Evolutionary conservation across 108 stramenopile species (phyloP).

Genomic region (Discostella stelligeroides): DNA sequence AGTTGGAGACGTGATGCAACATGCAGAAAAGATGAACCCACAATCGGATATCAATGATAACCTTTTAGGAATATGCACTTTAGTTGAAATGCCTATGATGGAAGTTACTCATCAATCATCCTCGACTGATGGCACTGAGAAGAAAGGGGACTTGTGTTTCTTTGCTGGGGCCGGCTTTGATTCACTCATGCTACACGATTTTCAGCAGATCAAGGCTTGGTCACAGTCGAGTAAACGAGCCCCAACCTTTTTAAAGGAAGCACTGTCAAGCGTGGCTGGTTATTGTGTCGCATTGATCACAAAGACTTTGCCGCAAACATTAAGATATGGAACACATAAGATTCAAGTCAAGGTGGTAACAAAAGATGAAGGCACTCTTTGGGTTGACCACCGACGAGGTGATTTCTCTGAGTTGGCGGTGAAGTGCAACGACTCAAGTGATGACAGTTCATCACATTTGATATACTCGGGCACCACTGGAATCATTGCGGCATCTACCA

Average conservation of each 20-base stretch:
- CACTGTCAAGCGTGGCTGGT: conserved; percentile 57
- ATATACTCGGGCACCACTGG: conserved; percentile 66
- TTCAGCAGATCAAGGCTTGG: conserved; percentile 64
- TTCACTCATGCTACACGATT: conserved; percentile 71
- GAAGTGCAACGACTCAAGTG: neutral
- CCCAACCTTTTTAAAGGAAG: conserved; percentile 36
- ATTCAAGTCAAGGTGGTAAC: conserved; percentile 57
- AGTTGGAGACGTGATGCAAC: conserved; percentile 14
- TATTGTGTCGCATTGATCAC: conserved; percentile 68
- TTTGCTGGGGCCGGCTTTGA: conserved; percentile 80
- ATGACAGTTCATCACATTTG: conserved; percentile 5
- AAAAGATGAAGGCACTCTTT: conserved; percentile 48
- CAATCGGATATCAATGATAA: neutral
- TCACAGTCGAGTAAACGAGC: conserved; percentile 14
- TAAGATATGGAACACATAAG: conserved; percentile 46
- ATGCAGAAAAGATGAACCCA: neutral
- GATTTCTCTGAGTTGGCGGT: conserved; percentile 48
- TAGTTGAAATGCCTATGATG: conserved; percentile 68
- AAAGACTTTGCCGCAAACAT: conserved; percentile 61
- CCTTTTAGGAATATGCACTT: conserved; percentile 26
- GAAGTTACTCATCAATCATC: conserved; percentile 47
- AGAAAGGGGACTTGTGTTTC: conserved; percentile 66
- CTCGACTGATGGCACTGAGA: conserved; percentile 3
- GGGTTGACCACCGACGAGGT: conserved; percentile 80
- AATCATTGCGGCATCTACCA: conserved; percentile 61